These are phyloP conservation scores for Annulohypoxylon nitens DNA, from an alignment of 495 filamentous ascomycete genomes.

Conservation along the genomic window DNA sequence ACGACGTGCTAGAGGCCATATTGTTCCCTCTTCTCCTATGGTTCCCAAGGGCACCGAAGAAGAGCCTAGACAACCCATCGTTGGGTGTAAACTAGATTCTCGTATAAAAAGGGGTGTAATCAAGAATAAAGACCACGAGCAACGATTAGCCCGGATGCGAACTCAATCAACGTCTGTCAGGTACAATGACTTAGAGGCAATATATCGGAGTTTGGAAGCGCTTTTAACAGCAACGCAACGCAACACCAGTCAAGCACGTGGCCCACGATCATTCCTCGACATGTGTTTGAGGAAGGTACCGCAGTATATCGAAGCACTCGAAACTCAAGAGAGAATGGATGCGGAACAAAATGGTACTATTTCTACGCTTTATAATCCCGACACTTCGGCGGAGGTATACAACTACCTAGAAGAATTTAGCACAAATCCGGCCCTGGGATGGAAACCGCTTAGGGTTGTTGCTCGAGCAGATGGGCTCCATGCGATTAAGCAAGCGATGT, in stretches of 20 bases:
- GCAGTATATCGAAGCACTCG: constrained; percentile 71
- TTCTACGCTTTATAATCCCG: constrained; percentile 53
- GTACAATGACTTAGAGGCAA: constrained; percentile 52
- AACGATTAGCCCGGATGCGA: constrained; percentile 40
- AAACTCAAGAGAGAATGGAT: constrained; percentile 63
- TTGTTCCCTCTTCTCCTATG: constrained; percentile 38
- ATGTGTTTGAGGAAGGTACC: constrained; percentile 75
- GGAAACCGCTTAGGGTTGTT: constrained; percentile 73
- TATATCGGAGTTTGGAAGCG: constrained; percentile 63
- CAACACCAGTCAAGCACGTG: constrained; percentile 47
- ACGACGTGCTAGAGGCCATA: constrained; percentile 44
- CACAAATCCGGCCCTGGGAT: constrained; percentile 64
- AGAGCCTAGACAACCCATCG: constrained; percentile 4
- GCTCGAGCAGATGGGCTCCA: constrained; percentile 76
- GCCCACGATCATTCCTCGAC: constrained; percentile 71
- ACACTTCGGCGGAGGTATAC: constrained; percentile 68
- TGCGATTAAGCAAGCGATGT: constrained; percentile 60
- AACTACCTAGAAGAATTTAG: constrained; percentile 74
- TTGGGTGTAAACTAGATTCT: constrained; percentile 14
- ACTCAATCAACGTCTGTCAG: constrained; percentile 24
- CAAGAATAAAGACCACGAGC: constrained; percentile 39
- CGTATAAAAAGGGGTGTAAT: constrained; percentile 19
- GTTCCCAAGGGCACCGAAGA: not conserved
- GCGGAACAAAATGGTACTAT: constrained; percentile 64
- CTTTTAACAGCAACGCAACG: constrained; percentile 61